Percentiles rank a stretch among this genome's conserved stretches.
These are phyloP conservation scores for Lunasporangiospora selenospora DNA, from an alignment of 192 early-diverging fungal species.

Conservation along the genomic window DNA sequence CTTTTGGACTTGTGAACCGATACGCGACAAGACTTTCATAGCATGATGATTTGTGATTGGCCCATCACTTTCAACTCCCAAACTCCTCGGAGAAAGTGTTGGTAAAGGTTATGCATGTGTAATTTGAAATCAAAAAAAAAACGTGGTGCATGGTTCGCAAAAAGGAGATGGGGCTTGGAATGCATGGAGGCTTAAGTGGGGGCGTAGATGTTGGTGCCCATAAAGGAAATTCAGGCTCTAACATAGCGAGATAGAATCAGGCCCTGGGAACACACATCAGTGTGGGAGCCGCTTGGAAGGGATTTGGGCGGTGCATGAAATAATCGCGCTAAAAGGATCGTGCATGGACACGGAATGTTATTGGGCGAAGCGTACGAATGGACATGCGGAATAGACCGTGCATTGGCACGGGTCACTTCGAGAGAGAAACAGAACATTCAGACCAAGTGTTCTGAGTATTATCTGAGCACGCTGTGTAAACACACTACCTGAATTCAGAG, in stretches of 20 bases:
- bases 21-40: conserved; percentile 2
- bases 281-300: conserved; percentile 4
- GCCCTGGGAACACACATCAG: not conserved
- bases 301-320: too few species aligned
- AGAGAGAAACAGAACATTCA: conserved; percentile 1
- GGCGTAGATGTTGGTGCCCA: not conserved
- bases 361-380: not conserved
- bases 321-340: too few species aligned
- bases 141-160: conserved; percentile 5
- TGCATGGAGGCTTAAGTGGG: conserved; percentile 8
- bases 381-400: conserved; percentile 8
- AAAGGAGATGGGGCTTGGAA: not conserved
- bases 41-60: not conserved
- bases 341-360: not conserved
- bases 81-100: not conserved
- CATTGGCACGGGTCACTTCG: conserved; percentile 3
- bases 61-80: not conserved
- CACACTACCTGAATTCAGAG: conserved; percentile 3
- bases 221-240: not conserved
- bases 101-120: conserved; percentile 5
- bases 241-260: too few species aligned
- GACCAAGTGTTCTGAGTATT: not conserved
- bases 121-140: not conserved
- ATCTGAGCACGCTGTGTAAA: conserved; percentile 2
- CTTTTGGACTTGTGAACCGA: too few species aligned